phyloP scores from a whole-genome alignment of 2,329 filamentous ascomycete genomes.

The Alternaria sp. region DNA sequence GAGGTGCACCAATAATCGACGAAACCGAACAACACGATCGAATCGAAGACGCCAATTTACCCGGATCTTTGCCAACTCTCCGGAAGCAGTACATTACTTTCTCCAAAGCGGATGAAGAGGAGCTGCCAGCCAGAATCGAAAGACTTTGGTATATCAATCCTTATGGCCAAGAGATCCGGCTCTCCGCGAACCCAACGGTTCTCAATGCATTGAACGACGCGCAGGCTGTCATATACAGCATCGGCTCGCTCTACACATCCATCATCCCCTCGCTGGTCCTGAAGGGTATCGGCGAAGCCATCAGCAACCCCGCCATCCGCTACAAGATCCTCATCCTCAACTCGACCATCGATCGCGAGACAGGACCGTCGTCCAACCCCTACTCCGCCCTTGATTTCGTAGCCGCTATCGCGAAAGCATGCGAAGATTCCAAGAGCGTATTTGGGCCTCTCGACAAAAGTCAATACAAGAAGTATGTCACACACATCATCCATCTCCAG shows the following conservation, averaged over 20 bases:
- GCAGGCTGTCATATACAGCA: slow-evolving; percentile 82
- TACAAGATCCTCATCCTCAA: slow-evolving; percentile 87
- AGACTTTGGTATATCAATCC: slow-evolving; percentile 98
- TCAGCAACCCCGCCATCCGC: slow-evolving; percentile 60
- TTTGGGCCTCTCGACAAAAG: slow-evolving; percentile 26
- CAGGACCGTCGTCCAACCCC: slow-evolving; percentile 68
- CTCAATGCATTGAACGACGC: slow-evolving; percentile 69
- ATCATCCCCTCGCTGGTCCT: slow-evolving; percentile 84
- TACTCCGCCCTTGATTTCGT: slow-evolving; percentile 84
- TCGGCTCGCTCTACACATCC: slow-evolving; percentile 92
- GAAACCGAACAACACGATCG: slow-evolving; percentile 65
- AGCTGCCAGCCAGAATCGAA: slow-evolving; percentile 77
- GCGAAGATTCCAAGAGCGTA: slow-evolving; percentile 57
- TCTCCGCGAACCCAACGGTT: slow-evolving; percentile 81
- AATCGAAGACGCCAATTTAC: slow-evolving; percentile 80
- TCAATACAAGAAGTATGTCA: slow-evolving; percentile 74
- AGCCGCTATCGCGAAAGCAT: slow-evolving; percentile 74
- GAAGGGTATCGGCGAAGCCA: slow-evolving; percentile 72
- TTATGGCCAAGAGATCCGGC: slow-evolving; percentile 93
- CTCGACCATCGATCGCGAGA: slow-evolving; percentile 83
- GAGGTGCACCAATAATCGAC: slow-evolving; percentile 24
- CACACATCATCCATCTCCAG: slow-evolving; percentile 82
- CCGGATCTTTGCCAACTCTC: slow-evolving; percentile 79
- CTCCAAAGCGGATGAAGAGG: slow-evolving; percentile 74
- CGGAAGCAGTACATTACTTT: slow-evolving; percentile 83